Conservation (phyloP, 2,329 filamentous ascomycete species). For the Sporothrix schenckii region DNA sequence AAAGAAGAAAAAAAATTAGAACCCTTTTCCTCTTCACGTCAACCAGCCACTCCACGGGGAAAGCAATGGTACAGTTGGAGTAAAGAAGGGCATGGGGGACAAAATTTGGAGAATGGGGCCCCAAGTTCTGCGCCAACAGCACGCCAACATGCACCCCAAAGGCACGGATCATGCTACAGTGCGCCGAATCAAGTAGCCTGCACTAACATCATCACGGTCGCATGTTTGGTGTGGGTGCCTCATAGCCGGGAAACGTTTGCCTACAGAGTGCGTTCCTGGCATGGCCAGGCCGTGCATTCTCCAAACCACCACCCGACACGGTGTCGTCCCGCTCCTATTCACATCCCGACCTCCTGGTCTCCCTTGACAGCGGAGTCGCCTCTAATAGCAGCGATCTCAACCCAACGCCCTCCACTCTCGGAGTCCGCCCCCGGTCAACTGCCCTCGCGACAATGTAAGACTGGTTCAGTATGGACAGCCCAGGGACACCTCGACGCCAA, state of each 20-base stretch:
- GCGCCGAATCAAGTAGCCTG: not conserved
- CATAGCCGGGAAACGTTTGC: conserved; percentile 28
- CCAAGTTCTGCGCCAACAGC: conserved; percentile 14
- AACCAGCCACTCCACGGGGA: not conserved
- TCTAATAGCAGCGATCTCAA: conserved; percentile 18
- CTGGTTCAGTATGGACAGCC: conserved; percentile 10
- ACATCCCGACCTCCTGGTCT: not conserved
- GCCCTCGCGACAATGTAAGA: not conserved
- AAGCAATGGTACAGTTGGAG: conserved; percentile 20
- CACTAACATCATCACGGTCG: not conserved
- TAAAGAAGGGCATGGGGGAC: conserved; percentile 1
- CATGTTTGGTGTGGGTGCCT: not conserved
- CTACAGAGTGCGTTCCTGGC: conserved; percentile 11
- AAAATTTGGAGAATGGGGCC: conserved; percentile 2
- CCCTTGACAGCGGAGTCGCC: conserved; percentile 5
- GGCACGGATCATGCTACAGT: not conserved
- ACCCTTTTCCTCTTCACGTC: not conserved
- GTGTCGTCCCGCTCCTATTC: not conserved
- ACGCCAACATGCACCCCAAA: conserved; percentile 6
- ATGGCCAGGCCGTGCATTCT: conserved; percentile 3
- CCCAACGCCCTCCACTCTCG: conserved; percentile 16
- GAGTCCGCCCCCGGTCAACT: not conserved
- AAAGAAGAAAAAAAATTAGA: too few relatives aligned
- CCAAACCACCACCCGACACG: not conserved
- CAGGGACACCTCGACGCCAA: conserved; percentile 17